Conservation (phyloP, 768 basidiomycete species). For the Agrocybe praecox region DNA sequence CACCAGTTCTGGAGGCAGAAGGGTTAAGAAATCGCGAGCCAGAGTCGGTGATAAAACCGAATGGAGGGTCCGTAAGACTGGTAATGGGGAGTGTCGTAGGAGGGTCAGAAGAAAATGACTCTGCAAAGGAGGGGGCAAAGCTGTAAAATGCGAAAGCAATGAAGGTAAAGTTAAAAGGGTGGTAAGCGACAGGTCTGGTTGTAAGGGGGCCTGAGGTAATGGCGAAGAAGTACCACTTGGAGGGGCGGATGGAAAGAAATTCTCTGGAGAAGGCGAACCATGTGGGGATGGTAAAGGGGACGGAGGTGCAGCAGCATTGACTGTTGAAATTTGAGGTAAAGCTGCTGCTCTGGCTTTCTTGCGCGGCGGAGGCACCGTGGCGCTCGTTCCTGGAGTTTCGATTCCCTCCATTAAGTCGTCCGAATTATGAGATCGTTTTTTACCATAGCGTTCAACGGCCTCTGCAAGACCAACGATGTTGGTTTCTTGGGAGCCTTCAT, state of each 20-base stretch:
- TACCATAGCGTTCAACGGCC: slow-evolving; percentile 85
- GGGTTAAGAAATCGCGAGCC: slow-evolving; percentile 91
- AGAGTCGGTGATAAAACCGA: slow-evolving; percentile 88
- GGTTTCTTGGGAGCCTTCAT: slow-evolving; percentile 51
- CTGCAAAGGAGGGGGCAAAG: slow-evolving; percentile 80
- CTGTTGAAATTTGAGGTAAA: slow-evolving; percentile 60
- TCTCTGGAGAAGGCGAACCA: slow-evolving; percentile 75
- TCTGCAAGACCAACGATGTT: slow-evolving; percentile 70
- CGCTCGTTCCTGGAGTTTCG: slow-evolving; percentile 43
- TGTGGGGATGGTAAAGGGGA: slow-evolving; percentile 86
- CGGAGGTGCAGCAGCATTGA: slow-evolving; percentile 77
- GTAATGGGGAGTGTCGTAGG: slow-evolving; percentile 87
- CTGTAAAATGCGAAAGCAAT: slow-evolving; percentile 79
- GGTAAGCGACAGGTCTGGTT: slow-evolving; percentile 80
- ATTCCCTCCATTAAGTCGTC: slow-evolving; percentile 55
- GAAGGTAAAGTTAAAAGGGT: slow-evolving; percentile 86
- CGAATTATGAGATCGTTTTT: slow-evolving; percentile 75
- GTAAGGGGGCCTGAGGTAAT: slow-evolving; percentile 67
- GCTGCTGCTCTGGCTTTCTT: slow-evolving; percentile 76
- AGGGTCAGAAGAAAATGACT: slow-evolving; percentile 93
- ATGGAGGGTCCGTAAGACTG: slow-evolving; percentile 88
- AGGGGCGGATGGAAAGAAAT: slow-evolving; percentile 79
- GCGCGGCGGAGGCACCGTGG: slow-evolving; percentile 59
- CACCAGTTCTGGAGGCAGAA: slow-evolving; percentile 90
- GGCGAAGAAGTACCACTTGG: slow-evolving; percentile 81